These are phyloP conservation scores for Penicillium concentricum DNA, from an alignment of 2,329 filamentous ascomycete genomes.

Conservation along the genomic window DNA sequence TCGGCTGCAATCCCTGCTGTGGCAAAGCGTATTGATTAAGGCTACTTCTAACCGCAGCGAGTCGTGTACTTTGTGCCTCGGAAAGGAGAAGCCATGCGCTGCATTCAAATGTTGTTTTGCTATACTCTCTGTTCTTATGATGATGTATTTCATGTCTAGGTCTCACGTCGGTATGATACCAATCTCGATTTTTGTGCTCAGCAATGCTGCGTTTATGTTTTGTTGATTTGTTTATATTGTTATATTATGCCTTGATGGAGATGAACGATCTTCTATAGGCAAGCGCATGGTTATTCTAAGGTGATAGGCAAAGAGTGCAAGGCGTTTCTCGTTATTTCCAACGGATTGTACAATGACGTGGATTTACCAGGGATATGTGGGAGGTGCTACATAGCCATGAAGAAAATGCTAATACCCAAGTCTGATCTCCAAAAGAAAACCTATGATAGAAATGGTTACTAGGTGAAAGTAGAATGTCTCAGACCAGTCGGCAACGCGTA, in stretches of 20 bases:
- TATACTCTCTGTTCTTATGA: conserved; percentile 7
- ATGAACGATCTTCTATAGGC: neutral
- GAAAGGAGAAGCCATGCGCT: neutral
- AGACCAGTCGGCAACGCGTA: neutral
- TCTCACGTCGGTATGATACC: conserved; percentile 19
- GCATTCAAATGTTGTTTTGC: neutral
- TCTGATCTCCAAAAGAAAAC: neutral
- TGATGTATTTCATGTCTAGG: conserved; percentile 18
- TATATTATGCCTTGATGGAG: neutral
- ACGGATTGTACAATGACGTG: neutral
- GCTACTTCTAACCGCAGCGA: neutral
- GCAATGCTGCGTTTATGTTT: conserved; percentile 2
- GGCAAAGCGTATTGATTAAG: conserved; percentile 37
- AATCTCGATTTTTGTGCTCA: conserved; percentile 8
- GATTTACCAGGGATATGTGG: neutral
- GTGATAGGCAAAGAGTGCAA: neutral
- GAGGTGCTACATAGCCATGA: neutral
- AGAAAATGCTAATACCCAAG: neutral
- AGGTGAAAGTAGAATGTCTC: neutral
- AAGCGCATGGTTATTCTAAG: neutral
- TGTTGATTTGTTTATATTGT: conserved; percentile 7
- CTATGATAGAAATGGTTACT: neutral
- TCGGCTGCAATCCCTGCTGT: conserved; percentile 21
- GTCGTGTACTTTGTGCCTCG: neutral
- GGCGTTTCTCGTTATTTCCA: neutral